Conservation (phyloP, 192 early-diverging fungal species). For the Coemansia sp. region DNA sequence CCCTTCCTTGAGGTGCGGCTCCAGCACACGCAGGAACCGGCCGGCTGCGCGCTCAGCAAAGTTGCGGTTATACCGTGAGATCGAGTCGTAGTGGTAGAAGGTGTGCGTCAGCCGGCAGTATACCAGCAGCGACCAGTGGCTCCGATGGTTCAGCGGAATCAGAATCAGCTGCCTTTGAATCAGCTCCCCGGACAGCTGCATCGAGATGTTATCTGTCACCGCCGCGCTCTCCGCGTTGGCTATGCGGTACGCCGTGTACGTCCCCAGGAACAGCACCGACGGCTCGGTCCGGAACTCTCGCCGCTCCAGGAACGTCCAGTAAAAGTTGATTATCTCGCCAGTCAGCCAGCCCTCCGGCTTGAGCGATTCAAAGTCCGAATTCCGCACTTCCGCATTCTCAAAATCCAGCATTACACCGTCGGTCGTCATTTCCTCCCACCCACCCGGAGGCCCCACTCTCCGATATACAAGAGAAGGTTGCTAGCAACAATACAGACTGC, state of each 20-base stretch:
- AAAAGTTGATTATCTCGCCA: constrained; percentile 50
- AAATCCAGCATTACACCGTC: constrained; percentile 38
- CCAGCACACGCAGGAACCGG: constrained; percentile 36
- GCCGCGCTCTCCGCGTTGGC: constrained; percentile 37
- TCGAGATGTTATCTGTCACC: constrained; percentile 38
- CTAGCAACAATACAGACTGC: too few relatives aligned
- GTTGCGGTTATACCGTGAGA: constrained; percentile 31
- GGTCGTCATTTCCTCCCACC: constrained; percentile 1
- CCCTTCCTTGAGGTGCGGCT: constrained; percentile 29
- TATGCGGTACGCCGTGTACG: constrained; percentile 49
- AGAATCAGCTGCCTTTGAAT: constrained; percentile 31
- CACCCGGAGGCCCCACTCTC: neutral
- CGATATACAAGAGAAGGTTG: neutral
- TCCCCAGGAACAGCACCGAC: constrained; percentile 39
- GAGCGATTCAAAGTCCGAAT: constrained; percentile 42
- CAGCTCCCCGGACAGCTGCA: constrained; percentile 33
- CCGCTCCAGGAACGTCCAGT: constrained; percentile 46
- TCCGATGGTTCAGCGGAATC: constrained; percentile 45
- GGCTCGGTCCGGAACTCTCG: constrained; percentile 36
- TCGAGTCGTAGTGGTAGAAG: constrained; percentile 50
- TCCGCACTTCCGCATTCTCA: constrained; percentile 48
- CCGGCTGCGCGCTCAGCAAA: constrained; percentile 48
- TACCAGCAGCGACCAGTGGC: constrained; percentile 46
- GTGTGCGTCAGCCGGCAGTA: constrained; percentile 46
- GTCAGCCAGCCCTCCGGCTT: constrained; percentile 48